Percentiles rank a stretch among this genome's conserved stretches.
Evolutionary conservation across 208 protist genomes (phyloP).

Genomic region (Leishmania arabica): DNA sequence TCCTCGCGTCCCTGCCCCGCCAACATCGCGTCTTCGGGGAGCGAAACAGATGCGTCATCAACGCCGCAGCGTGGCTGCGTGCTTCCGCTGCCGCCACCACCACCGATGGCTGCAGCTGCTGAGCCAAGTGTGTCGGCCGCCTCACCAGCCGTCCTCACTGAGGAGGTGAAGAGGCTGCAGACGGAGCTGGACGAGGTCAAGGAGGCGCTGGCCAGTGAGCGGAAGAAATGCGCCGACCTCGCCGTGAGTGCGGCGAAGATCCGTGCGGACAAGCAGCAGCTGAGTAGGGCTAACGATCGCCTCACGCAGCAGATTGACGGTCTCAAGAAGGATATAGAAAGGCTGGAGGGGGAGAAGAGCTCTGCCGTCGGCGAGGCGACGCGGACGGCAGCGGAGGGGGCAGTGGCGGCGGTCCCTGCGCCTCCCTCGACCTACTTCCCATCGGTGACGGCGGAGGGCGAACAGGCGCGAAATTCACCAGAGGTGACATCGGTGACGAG

Average conservation of each 20-base stretch:
- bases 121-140: conserved; percentile 3
- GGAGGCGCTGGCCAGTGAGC: conserved; percentile 67
- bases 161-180: conserved; percentile 52
- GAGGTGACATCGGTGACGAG: background rate
- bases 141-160: conserved; percentile 17
- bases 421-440: conserved; percentile 9
- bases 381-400: conserved; percentile 19
- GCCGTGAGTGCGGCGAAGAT: conserved; percentile 62
- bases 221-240: conserved; percentile 65
- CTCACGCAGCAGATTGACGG: conserved; percentile 50
- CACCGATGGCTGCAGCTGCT: conserved; percentile 16
- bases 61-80: conserved; percentile 7
- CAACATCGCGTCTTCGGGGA: conserved; percentile 25
- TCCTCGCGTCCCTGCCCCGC: conserved; percentile 1
- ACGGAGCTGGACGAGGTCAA: conserved; percentile 65
- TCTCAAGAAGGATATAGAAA: conserved; percentile 40
- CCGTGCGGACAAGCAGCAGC: conserved; percentile 50
- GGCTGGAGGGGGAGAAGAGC: conserved; percentile 23
- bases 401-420: background rate
- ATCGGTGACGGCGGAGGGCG: conserved; percentile 12
- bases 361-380: conserved; percentile 1
- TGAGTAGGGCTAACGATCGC: conserved; percentile 59
- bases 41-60: conserved; percentile 27
- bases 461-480: conserved; percentile 18
- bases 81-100: conserved; percentile 23